These are phyloP conservation scores for Acanthamoeba sp. DNA, from an alignment of 208 protist genomes.

Conservation along the genomic window DNA sequence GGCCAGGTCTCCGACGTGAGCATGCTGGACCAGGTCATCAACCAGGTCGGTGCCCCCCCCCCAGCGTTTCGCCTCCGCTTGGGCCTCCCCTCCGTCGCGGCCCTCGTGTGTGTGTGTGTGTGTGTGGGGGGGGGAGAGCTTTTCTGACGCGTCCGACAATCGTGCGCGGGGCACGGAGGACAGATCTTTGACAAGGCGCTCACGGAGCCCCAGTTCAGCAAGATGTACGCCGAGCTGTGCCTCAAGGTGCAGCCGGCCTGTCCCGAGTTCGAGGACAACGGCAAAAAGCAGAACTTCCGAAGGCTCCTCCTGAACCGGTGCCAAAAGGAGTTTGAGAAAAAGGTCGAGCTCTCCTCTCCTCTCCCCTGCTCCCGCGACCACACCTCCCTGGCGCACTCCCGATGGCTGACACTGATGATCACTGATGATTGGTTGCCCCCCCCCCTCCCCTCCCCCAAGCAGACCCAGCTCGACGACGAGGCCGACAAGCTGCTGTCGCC, in stretches of 20 bases:
- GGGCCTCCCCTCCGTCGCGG: too few relatives aligned
- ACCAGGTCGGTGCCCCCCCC: neutral
- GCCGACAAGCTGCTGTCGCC: neutral
- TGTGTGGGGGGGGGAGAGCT: too few relatives aligned
- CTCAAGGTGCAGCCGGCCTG: neutral
- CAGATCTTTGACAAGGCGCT: constrained; percentile 80
- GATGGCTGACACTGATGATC: too few relatives aligned
- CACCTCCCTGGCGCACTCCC: too few relatives aligned
- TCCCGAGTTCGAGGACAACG: constrained; percentile 51
- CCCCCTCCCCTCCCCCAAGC: neutral
- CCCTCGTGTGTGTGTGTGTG: too few relatives aligned
- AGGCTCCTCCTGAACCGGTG: constrained; percentile 82
- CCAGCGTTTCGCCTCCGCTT: too few relatives aligned
- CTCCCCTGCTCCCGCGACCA: too few relatives aligned
- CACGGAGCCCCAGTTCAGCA: constrained; percentile 63
- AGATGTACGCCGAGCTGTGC: constrained; percentile 80
- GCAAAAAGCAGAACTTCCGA: constrained; percentile 70
- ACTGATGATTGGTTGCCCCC: constrained; percentile 37
- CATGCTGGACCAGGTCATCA: constrained; percentile 68
- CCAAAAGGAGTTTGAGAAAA: constrained; percentile 84
- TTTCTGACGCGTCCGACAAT: too few relatives aligned
- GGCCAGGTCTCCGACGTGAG: constrained; percentile 21
- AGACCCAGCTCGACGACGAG: neutral
- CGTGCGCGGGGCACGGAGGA: neutral
- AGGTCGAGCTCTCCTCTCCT: neutral